Evolutionary conservation across 2,329 filamentous ascomycete genomes (phyloP).

Genomic region (Trichoderma brevicompactum): DNA sequence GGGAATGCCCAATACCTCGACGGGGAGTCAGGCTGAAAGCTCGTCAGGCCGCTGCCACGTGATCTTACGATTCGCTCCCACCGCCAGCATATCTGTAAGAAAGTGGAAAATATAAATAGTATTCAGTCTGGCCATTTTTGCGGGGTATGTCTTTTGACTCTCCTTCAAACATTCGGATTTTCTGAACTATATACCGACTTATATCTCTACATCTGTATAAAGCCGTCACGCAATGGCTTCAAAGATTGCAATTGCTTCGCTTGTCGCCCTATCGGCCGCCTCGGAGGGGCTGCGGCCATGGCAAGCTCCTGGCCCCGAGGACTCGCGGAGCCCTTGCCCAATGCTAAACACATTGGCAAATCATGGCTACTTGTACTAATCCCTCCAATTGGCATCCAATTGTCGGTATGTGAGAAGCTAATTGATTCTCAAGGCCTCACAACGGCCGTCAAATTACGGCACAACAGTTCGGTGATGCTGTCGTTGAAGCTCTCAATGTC

Average conservation of each 20-base stretch:
- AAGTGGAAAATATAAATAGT: not conserved
- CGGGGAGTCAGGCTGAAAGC: not conserved
- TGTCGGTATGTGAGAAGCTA: not conserved
- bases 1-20: conserved; percentile 7
- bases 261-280: conserved; percentile 12
- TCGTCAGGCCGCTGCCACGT: conserved; percentile 4
- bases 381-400: not conserved
- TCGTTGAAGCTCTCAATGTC: conserved; percentile 32
- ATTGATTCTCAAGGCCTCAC: conserved; percentile 27
- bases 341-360: conserved; percentile 36
- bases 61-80: not conserved
- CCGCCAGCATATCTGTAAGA: not conserved
- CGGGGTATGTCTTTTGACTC: not conserved
- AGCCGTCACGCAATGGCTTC: not conserved
- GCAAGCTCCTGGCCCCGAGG: conserved; percentile 25
- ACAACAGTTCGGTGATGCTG: conserved; percentile 31
- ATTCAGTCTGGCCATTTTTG: not conserved
- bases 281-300: conserved; percentile 24
- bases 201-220: not conserved
- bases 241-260: conserved; percentile 5
- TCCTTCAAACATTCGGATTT: not conserved
- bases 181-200: not conserved
- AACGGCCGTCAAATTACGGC: conserved; percentile 32
- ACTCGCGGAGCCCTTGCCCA: conserved; percentile 33
- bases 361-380: conserved; percentile 33